phyloP scores from a whole-genome alignment of 2,329 filamentous ascomycete genomes.

The Epicoccum sorghinum region DNA sequence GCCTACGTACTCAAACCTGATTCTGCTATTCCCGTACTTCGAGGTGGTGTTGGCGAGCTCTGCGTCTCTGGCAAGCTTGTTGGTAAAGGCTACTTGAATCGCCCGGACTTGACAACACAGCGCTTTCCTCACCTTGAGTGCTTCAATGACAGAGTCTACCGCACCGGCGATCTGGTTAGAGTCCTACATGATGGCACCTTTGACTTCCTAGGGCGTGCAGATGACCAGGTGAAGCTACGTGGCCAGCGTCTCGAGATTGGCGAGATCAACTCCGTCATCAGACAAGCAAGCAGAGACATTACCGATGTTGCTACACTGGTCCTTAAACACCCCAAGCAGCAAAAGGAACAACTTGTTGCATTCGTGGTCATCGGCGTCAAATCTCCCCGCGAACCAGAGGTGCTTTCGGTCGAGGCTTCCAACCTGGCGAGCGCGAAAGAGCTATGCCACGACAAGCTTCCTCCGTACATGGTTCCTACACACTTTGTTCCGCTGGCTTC shows the following conservation, averaged over 20 bases:
- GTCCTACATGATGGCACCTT: constrained; percentile 81
- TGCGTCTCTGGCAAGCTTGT: constrained; percentile 88
- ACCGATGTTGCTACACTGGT: constrained; percentile 79
- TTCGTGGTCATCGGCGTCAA: constrained; percentile 60
- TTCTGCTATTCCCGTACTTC: constrained; percentile 73
- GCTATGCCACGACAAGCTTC: constrained; percentile 72
- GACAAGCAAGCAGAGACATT: constrained; percentile 62
- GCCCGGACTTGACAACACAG: constrained; percentile 75
- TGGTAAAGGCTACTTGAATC: constrained; percentile 86
- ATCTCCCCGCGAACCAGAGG: constrained; percentile 23
- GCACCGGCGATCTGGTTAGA: constrained; percentile 87
- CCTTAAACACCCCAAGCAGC: constrained; percentile 70
- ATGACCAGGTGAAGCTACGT: constrained; percentile 90
- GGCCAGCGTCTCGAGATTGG: constrained; percentile 88
- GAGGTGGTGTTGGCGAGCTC: constrained; percentile 83
- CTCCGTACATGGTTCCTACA: constrained; percentile 89
- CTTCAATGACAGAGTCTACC: constrained; percentile 66
- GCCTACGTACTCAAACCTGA: constrained; percentile 76
- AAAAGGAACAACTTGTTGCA: constrained; percentile 82
- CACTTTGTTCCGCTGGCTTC: constrained; percentile 74
- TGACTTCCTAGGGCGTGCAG: constrained; percentile 84
- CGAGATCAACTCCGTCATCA: constrained; percentile 87
- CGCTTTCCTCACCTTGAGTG: constrained; percentile 70
- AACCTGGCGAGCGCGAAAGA: constrained; percentile 43
- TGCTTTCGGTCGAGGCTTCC: constrained; percentile 25